Conservation (phyloP, 1,284 basidiomycete genomes). For the Sporisorium exsertum region DNA sequence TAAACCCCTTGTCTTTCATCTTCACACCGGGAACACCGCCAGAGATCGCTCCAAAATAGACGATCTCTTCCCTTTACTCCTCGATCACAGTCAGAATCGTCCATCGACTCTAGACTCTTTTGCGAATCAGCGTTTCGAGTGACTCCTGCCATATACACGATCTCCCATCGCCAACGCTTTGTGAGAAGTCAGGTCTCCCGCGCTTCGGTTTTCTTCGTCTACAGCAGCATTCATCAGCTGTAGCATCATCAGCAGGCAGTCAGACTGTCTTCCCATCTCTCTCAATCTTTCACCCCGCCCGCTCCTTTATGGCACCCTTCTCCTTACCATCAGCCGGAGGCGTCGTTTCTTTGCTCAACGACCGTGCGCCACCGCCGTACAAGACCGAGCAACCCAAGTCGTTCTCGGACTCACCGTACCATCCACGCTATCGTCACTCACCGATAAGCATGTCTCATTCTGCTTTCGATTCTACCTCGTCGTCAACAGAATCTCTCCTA, state of each 20-base stretch:
- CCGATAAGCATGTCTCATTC: conserved; percentile 40
- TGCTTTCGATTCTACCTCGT: conserved; percentile 41
- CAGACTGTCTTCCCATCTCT: background rate
- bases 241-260: conserved; percentile 14
- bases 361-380: conserved; percentile 44
- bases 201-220: conserved; percentile 4
- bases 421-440: conserved; percentile 15
- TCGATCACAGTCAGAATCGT: background rate
- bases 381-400: conserved; percentile 27
- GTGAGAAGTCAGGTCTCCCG: conserved; percentile 28
- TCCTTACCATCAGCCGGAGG: conserved; percentile 53
- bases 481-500: conserved; percentile 48
- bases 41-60: conserved; percentile 3
- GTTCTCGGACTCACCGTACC: conserved; percentile 33
- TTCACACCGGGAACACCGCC: background rate
- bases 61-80: background rate
- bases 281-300: conserved; percentile 7
- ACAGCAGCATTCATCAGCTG: conserved; percentile 13
- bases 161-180: conserved; percentile 23
- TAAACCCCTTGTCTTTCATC: conserved; percentile 15
- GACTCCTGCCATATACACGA: conserved; percentile 45
- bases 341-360: conserved; percentile 58
- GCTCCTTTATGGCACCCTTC: conserved; percentile 48
- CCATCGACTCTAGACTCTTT: conserved; percentile 6
- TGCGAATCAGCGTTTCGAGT: conserved; percentile 8